Base-by-base conservation (phyloP, 257 asterid species). In the Ophiorrhiza pumila region DNA sequence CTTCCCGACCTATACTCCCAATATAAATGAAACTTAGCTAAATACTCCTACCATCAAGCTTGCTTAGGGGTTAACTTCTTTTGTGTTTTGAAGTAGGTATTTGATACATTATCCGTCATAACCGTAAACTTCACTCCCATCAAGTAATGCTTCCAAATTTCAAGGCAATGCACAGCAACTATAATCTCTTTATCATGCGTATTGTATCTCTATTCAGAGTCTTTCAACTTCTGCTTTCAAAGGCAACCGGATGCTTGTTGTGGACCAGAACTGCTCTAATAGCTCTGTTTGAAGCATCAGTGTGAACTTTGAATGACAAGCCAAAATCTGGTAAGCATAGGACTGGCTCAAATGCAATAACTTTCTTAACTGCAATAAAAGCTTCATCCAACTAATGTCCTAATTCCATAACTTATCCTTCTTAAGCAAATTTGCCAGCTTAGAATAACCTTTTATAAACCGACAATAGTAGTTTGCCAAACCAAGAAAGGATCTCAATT, bases 41-140 rank as follows among this genome's bases (percentile, higher is more conserved):
- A n/a, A n/a, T n/a, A n/a, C n/a, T n/a, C n/a, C n/a, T n/a, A n/a
- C 80, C 61, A 79, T 0, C 53, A 6, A 0, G 74, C 71, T 5
- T 65, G 64, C 23, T 76, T 71, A 0, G 49, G 72, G 12, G 65
- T n/a, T 47, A 72, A 7, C 22, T 66, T 70, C 17, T 39, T 47
- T 13, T 66, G 41, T 0, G 59, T 18, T 29, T 60, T 43, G 49
- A 72, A 71, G 35, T 60, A 72, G 0, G 50, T 72, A 9, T 56
- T 39, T 1, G 69, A 32, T 0, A 57, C 59, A 31, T 73, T 61
- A 4, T 47, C 63, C 2, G 0, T 73, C 25, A 15, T 15, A 14
- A 74, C 46, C 9, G 1, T 43, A 15, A 65, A 52, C 67, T 53
- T 65, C 1, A 35, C 22, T 1, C 67, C 59, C 43, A 74, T 2